Evolutionary conservation across 2,329 filamentous ascomycete genomes (phyloP), one percentile per base, ranked within the genome.

Genomic region (Sporothrix brasiliensis): DNA sequence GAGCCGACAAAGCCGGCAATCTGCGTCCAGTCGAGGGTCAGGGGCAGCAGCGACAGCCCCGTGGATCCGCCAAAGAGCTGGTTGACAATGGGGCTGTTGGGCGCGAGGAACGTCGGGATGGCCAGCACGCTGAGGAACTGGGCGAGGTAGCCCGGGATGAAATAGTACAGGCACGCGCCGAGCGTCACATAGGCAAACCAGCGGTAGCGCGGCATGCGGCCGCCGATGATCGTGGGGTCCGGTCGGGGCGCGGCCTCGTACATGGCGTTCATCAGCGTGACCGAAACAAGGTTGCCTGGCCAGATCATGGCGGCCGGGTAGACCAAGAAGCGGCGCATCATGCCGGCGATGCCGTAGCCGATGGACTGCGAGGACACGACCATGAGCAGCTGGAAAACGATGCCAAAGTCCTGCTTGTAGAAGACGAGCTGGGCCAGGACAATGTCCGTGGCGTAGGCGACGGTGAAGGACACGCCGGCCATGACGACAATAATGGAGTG

Each of bases 271-370:
- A 92, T 89, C 49, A 92, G 79, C 0, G 89, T 86, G 9, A 90
- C 86, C 5, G 86, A 86, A 68, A 90, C 89, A 30, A 93, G 81
- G 66, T 87, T 90, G 1, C 82, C 84, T 0, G 91, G 91, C 90
- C 90, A 92, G 71, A 92, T 91, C 88, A 92, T 91, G 11, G 90
- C 87, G 0, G 89, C 88, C 3, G 87, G 87, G 74, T 88, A 88
- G 13, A 88, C 85, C 19, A 91, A 77, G 75, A 89, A 90, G 73
- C 85, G 86, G 70, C 88, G 83, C 81, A 91, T 85, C 76, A 91
- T 86, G 2, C 89, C 89, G 0, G 89, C 89, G 72, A 91, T 86
- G 1, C 89, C 89, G 75, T 91, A 91, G 0, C 89, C 89, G 13
- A 91, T 79, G 70, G 88, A 89, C 77, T 92, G 91, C 1, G 88